Base-by-base conservation (phyloP, 495 filamentous ascomycete species). In the Lasiosphaeria miniovina region DNA sequence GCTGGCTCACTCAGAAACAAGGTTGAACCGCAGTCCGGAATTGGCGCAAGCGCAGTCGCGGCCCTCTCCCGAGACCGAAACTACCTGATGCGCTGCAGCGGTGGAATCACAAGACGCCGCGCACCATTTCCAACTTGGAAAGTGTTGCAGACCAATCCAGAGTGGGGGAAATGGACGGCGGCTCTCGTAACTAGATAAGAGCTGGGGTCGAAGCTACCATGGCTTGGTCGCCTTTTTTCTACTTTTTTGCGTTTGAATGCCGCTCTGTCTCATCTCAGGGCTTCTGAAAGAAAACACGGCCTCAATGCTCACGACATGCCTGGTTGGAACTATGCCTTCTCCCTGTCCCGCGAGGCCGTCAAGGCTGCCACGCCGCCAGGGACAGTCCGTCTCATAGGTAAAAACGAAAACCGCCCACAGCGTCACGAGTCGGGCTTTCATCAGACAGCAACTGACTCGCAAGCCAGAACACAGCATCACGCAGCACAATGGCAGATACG, bases 311-410 rank as follows among this genome's bases (percentile, higher is more conserved):
- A 46, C 43, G 52, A 59, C 36, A 73, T 73, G 70, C 59, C 68
- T 8, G 43, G 65, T 38, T 67, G 64, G 69, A 59, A 60, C 49
- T 59, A 65, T 55, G 72, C 73, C 41, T 69, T 73, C 38, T 59
- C 61, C 34, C 60, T 73, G 4, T 53, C 66, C 3, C 33, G 59
- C 6, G 60, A 61, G 33, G 67, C 56, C 8, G 67, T 72, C 45
- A 60, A 67, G 40, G 61, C 54, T 9, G 67, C 71, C 45, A 70
- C 63, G 2, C 71, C 69, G 2, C 71, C 69, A 2, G 69, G 69
- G 10, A 73, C 69, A 0, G 71, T 70, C 4, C 43, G 52, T 9
- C 60, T 73, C 36, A 60, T 73, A 17, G 70, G 67, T 69, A 63
- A 15, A 59, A 4, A 5, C 3, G 15, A 4, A 2, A 41, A n/a